Conservation (phyloP, 1,284 basidiomycete species). For the Irpex rosettiformis region DNA sequence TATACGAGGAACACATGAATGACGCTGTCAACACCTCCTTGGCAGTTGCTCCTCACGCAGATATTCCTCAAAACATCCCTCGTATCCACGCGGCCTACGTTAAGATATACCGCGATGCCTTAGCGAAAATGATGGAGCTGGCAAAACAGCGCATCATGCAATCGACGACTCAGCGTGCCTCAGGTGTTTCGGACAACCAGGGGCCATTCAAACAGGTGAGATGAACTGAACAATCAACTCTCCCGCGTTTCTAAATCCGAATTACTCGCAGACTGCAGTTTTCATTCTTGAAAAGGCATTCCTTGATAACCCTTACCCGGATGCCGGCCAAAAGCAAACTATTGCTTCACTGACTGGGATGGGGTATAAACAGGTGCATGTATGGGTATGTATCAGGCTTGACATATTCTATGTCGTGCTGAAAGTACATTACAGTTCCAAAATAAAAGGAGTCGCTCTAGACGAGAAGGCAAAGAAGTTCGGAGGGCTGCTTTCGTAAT, state of each 20-base stretch:
- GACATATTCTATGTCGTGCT: neutral
- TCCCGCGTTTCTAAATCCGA: conserved; percentile 29
- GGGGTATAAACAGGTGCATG: conserved; percentile 50
- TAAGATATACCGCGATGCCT: neutral
- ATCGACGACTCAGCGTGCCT: too few relatives aligned
- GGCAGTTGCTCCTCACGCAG: neutral
- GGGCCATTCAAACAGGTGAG: conserved; percentile 4
- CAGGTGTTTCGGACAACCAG: neutral
- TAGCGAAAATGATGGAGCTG: neutral
- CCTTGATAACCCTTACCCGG: conserved; percentile 45
- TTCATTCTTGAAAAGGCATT: conserved; percentile 51
- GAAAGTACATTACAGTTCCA: conserved; percentile 34
- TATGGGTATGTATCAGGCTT: conserved; percentile 43
- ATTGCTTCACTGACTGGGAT: conserved; percentile 45
- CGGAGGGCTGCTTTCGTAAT: neutral
- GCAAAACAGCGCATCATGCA: too few relatives aligned
- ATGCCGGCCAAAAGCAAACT: conserved; percentile 36
- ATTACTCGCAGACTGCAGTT: conserved; percentile 24
- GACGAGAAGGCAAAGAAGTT: conserved; percentile 17
- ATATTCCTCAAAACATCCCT: neutral
- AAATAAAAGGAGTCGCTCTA: conserved; percentile 40
- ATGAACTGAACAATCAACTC: neutral
- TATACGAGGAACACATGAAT: neutral
- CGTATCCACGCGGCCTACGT: neutral
- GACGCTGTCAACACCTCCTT: neutral